Base-by-base conservation (phyloP, 305 asterid species). In the Fraxinus baroniana region DNA sequence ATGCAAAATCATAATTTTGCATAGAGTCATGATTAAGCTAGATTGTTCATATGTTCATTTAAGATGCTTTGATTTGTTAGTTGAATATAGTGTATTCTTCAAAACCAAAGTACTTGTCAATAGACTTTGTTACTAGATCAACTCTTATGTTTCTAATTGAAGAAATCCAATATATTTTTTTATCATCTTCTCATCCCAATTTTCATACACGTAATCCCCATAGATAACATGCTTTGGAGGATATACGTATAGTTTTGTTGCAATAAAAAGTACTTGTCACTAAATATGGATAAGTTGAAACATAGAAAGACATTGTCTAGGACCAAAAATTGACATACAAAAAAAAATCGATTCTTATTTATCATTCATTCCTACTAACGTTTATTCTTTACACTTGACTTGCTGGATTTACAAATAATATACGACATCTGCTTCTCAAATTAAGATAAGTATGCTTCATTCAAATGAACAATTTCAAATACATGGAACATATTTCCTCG, bases 91-190 rank as follows among this genome's bases (percentile, higher is more conserved):
- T 71, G 74, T 70, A 10, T 76, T 76, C 37, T 9, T 49, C 5
- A 52, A 12, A 76, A 46, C 3, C 46, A 39, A 39, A 0, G 13
- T 7, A 87, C 77, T 90, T 90, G 89, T 93, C 85, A 62, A 92
- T 78, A 68, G 94, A 89, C 88, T 94, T 36, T 95, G 97, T 91
- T 79, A 90, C 86, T 33, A 95, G 7, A 75, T 95, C 99, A 74
- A 92, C 92, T 88, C 99, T 90, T 98, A 95, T 95, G 91, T 95
- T 95, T 82, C 91, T 93, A 39, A 87, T 81, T 89, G 93, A 94
- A 93, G 89, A 88, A 94, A 77, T 86, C 91, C 91, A 93, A 77
- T 46, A 94, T 84, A 84, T 88, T 72, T 83, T 89, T 92, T 83
- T 28, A 95, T 91, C 90, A 87, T 88, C 87, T 89, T 91, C 86